Percentiles rank a stretch among this genome's conserved stretches.
phyloP scores from a whole-genome alignment of 352 stramenopile genomes.

The Phytophthora brassicae region DNA sequence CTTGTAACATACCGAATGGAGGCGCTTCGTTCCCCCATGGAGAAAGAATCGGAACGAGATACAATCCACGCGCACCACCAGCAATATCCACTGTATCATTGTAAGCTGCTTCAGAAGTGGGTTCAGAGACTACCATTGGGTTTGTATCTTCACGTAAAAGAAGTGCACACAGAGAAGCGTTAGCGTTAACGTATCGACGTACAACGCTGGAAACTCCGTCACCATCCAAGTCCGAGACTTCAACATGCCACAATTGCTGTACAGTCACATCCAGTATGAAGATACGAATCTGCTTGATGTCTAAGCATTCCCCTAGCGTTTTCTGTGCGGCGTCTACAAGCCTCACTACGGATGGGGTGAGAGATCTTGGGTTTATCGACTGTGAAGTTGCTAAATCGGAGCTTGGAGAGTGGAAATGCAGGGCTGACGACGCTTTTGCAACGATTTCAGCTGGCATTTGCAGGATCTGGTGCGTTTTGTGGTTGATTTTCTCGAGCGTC shows the following conservation, averaged over 20 bases:
- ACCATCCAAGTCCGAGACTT: conserved; percentile 17
- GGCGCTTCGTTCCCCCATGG: conserved; percentile 38
- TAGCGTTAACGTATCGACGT: conserved; percentile 60
- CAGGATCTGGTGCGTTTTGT: conserved; percentile 56
- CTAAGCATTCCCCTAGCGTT: conserved; percentile 58
- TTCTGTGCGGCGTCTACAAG: conserved; percentile 58
- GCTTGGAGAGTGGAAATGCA: background rate
- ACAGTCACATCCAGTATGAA: conserved; percentile 60
- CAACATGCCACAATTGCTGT: conserved; percentile 61
- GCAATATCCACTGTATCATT: conserved; percentile 75
- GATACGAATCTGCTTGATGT: conserved; percentile 64
- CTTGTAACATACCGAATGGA: conserved; percentile 68
- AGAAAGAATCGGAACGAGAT: conserved; percentile 58
- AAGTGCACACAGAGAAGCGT: conserved; percentile 58
- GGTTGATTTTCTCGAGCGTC: conserved; percentile 59
- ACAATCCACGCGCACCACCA: conserved; percentile 56
- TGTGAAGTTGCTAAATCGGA: too few species aligned
- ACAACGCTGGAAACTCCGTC: conserved; percentile 22
- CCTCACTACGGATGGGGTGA: conserved; percentile 38
- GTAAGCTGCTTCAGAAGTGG: conserved; percentile 51
- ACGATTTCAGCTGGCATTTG: conserved; percentile 51
- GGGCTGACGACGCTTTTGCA: conserved; percentile 19
- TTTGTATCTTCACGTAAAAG: conserved; percentile 18
- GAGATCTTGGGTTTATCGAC: conserved; percentile 1
- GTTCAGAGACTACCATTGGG: conserved; percentile 42